Percentiles rank a stretch among this genome's conserved stretches.
Conservation (phyloP, 1,139 yeast genomes). For the Pichia sp. region DNA sequence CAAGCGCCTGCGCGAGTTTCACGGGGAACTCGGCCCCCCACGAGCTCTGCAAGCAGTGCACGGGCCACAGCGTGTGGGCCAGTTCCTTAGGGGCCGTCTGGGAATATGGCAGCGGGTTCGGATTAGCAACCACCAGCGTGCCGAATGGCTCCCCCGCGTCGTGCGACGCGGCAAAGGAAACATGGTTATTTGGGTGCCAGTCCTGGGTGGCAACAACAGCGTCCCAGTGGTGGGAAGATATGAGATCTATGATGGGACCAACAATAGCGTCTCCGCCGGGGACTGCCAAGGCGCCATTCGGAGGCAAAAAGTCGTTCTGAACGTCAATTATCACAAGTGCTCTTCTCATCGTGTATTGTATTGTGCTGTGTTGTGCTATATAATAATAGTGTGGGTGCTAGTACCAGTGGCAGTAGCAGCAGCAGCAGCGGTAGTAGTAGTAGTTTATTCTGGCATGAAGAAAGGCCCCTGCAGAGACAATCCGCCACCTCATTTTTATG, state of each 20-base stretch:
- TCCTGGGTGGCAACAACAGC: conserved; percentile 71
- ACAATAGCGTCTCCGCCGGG: conserved; percentile 56
- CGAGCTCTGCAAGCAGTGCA: conserved; percentile 73
- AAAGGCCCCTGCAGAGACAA: too few relatives aligned
- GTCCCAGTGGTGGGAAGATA: conserved; percentile 47
- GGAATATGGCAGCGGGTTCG: too few relatives aligned
- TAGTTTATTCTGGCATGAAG: background rate
- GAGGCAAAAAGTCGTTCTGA: conserved; percentile 81
- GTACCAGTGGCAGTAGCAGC: background rate
- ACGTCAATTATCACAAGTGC: conserved; percentile 74
- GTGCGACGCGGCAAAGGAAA: conserved; percentile 66
- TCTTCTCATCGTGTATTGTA: conserved; percentile 23
- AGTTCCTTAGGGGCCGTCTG: conserved; percentile 28
- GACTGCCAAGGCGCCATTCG: conserved; percentile 72
- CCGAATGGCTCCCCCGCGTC: conserved; percentile 49
- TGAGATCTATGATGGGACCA: conserved; percentile 40
- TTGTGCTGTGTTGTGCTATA: too few relatives aligned
- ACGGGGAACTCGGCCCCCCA: conserved; percentile 58
- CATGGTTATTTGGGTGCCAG: conserved; percentile 80
- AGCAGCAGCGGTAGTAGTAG: too few relatives aligned
- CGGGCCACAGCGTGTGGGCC: conserved; percentile 74
- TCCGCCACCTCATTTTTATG: background rate
- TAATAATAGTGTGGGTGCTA: too few relatives aligned
- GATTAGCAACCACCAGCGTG: conserved; percentile 44
- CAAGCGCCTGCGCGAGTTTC: background rate